Conservation (phyloP, 768 basidiomycete genomes). For the Lentinula sp. region DNA sequence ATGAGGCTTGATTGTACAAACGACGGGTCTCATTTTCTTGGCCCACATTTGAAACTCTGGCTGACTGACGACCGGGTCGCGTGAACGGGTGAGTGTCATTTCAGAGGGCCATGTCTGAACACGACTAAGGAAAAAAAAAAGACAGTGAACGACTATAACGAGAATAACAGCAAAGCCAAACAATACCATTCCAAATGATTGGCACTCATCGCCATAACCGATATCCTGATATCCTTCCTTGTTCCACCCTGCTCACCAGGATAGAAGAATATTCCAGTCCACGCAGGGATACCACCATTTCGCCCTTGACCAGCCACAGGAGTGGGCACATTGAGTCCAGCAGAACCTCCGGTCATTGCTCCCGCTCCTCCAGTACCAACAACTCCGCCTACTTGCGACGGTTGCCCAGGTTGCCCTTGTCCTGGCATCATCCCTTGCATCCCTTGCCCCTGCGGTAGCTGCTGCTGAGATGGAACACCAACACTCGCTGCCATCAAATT, state of each 20-base stretch:
- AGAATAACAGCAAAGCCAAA: not conserved
- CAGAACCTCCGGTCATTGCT: not conserved
- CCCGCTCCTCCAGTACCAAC: not conserved
- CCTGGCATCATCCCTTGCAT: not conserved
- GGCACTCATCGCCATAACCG: not conserved
- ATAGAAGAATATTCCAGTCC: not conserved
- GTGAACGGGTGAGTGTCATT: not conserved
- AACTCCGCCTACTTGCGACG: not conserved
- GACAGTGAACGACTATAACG: not conserved
- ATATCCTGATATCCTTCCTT: not conserved
- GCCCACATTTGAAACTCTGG: not conserved
- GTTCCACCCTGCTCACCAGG: not conserved
- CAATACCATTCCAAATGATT: not conserved
- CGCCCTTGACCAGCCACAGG: not conserved
- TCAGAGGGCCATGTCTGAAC: not conserved
- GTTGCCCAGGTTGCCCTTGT: not conserved
- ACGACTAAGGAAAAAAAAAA: not conserved
- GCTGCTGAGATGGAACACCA: not conserved
- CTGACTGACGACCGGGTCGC: not conserved
- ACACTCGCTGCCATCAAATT: not conserved
- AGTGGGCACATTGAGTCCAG: not conserved
- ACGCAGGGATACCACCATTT: not conserved
- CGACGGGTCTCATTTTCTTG: slow-evolving; percentile 1
- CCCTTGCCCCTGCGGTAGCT: not conserved
- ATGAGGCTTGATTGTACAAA: slow-evolving; percentile 1